Base-by-base conservation (phyloP, 495 filamentous ascomycete genomes). In the Neohortaea acidophila region DNA sequence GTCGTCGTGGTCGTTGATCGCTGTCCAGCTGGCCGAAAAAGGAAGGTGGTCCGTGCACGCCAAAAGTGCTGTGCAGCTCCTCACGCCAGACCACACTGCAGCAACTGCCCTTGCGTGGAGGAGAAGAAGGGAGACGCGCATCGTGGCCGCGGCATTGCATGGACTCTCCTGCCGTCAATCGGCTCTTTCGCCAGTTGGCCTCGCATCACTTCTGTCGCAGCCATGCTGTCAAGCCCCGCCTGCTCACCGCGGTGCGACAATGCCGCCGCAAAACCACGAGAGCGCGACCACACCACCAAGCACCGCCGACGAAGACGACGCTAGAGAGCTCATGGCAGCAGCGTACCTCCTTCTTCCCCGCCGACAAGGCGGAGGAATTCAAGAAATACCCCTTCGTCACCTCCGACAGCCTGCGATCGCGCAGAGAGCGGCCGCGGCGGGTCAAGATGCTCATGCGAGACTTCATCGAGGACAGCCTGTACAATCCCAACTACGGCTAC, bases 371-470 rank as follows among this genome's bases (percentile, higher is more conserved):
- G 4, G 71, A 82, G 32, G 86, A 96, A 54, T 87, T 78, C 58
- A 61, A 68, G 39, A 62, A 63, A 42, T 94, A 82, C 54, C 86
- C 89, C 1, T 71, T 76, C 48, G 81, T 96, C 14, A 93, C 85
- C 5, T 74, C 87, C 6, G 71, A 81, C 46, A 72, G 79, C 18
- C 59, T 99, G 49, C 72, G 76, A 33, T 63, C 54, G 39, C 63
- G 79, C 28, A 72, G 64, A 31, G 80, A 92, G 51, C 66, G 91
- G 46, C 89, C 89, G 10, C 73, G 68, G 54, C 67, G 81, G 51
- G 85, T 94, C 38, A 94, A 93, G 71, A 99, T 99, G 89, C 59
- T 93, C 49, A 78, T 84, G 50, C 70, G 89, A 41, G 91, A 99
- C 63, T 99, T 96, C 55, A 89, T 99, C 51, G 89, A 99, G 59